Conservation (phyloP, 2,329 filamentous ascomycete species). For the Xylariaceae sp. region DNA sequence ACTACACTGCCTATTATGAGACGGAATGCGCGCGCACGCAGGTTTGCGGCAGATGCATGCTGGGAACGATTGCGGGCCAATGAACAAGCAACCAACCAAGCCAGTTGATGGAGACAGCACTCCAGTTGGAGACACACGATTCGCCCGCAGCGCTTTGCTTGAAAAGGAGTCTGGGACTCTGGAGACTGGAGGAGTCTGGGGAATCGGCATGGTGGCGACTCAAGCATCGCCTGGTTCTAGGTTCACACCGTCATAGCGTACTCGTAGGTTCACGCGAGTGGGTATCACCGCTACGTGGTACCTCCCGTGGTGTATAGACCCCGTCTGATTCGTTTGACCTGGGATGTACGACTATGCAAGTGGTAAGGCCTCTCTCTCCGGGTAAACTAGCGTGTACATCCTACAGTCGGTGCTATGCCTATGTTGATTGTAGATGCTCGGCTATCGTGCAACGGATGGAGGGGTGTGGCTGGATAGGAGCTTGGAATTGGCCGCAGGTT, state of each 20-base stretch:
- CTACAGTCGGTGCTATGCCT: neutral
- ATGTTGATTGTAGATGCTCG: neutral
- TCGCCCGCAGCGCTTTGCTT: neutral
- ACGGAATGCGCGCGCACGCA: neutral
- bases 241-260: constrained; percentile 8
- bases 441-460: neutral
- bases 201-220: neutral
- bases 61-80: neutral
- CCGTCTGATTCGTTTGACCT: constrained; percentile 36
- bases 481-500: neutral
- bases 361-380: constrained; percentile 6
- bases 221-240: neutral
- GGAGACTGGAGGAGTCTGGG: no score
- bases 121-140: constrained; percentile 3
- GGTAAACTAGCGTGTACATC: constrained; percentile 15
- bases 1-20: neutral
- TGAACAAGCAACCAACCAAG: constrained; percentile 9
- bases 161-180: no score
- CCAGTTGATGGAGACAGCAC: constrained; percentile 1
- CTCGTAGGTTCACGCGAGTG: neutral
- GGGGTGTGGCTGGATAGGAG: neutral
- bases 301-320: constrained; percentile 36
- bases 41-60: neutral
- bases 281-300: constrained; percentile 2
- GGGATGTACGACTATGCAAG: constrained; percentile 10